phyloP scores from a whole-genome alignment of 257 asterid species.

The Plantago major region DNA sequence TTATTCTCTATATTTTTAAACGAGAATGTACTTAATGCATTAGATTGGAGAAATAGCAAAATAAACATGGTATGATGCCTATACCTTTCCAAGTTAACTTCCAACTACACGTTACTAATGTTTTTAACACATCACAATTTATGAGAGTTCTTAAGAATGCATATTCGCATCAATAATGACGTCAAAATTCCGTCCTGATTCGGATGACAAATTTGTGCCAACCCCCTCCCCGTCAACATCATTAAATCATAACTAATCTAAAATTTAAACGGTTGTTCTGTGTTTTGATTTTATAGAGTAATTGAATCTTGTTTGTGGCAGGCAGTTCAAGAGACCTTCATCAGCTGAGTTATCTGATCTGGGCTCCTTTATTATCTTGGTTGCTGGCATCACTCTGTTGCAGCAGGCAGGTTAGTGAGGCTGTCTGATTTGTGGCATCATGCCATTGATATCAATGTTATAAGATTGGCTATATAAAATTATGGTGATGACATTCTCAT shows the following conservation, averaged over 20 bases:
- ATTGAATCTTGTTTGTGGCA: slow-evolving; percentile 77
- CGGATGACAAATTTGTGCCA: neutral
- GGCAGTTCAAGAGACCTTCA: slow-evolving; percentile 94
- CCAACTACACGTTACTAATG: neutral
- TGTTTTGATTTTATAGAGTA: slow-evolving; percentile 35
- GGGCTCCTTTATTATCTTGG: slow-evolving; percentile 72
- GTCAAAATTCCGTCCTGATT: neutral
- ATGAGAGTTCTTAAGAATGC: neutral
- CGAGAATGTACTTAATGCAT: slow-evolving; percentile 9
- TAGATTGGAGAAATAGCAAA: neutral
- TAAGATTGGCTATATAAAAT: neutral
- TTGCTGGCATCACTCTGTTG: slow-evolving; percentile 70
- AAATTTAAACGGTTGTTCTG: slow-evolving; percentile 15
- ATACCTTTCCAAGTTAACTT: neutral
- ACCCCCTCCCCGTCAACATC: neutral
- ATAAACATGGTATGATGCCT: neutral
- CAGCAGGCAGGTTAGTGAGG: slow-evolving; percentile 78
- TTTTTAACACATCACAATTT: neutral
- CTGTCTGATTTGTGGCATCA: slow-evolving; percentile 5
- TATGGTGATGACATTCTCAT: slow-evolving; percentile 10
- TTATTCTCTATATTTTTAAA: slow-evolving; percentile 8
- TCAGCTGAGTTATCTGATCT: slow-evolving; percentile 86
- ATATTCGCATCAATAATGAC: neutral
- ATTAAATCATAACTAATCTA: no score
- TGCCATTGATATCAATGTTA: neutral